Evolutionary conservation across 768 basidiomycete species (phyloP).

Genomic region (Terana coerulea): DNA sequence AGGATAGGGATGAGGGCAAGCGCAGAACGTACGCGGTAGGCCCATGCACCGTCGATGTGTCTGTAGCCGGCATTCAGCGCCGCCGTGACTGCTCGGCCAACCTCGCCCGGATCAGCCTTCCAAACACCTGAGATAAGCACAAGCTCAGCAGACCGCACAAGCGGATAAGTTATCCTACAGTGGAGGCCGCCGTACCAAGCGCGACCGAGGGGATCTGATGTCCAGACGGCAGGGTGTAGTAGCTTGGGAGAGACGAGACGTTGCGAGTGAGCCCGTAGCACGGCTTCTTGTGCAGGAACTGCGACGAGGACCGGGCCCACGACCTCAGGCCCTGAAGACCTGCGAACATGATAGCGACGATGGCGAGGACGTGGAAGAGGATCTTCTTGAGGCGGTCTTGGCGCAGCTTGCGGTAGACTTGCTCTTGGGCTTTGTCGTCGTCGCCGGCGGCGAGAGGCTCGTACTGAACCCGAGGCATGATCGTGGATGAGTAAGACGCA

Average conservation of each 20-base stretch:
- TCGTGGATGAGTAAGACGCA: too few relatives aligned
- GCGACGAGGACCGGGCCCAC: slow-evolving; percentile 11
- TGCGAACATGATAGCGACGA: slow-evolving; percentile 22
- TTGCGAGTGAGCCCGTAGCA: neutral
- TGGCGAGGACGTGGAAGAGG: slow-evolving; percentile 20
- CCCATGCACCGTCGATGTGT: slow-evolving; percentile 75
- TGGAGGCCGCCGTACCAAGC: slow-evolving; percentile 39
- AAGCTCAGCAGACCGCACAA: neutral
- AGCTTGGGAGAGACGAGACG: slow-evolving; percentile 33
- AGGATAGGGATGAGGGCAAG: neutral
- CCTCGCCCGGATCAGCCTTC: slow-evolving; percentile 53
- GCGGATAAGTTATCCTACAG: neutral
- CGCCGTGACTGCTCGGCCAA: slow-evolving; percentile 65
- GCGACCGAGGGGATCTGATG: slow-evolving; percentile 67
- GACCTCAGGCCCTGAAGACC: slow-evolving; percentile 15
- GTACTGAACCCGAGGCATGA: slow-evolving; percentile 4
- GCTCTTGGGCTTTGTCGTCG: neutral
- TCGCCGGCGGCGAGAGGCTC: slow-evolving; percentile 6
- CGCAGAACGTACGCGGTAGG: slow-evolving; percentile 45
- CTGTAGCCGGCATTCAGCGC: slow-evolving; percentile 62
- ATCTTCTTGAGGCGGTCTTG: slow-evolving; percentile 20
- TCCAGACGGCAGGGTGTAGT: slow-evolving; percentile 62
- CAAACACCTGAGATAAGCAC: slow-evolving; percentile 47
- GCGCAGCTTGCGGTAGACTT: neutral
- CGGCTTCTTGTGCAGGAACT: slow-evolving; percentile 1